phyloP scores from a whole-genome alignment of 164 flowering plant genomes.

The Umbilicus rupestris region DNA sequence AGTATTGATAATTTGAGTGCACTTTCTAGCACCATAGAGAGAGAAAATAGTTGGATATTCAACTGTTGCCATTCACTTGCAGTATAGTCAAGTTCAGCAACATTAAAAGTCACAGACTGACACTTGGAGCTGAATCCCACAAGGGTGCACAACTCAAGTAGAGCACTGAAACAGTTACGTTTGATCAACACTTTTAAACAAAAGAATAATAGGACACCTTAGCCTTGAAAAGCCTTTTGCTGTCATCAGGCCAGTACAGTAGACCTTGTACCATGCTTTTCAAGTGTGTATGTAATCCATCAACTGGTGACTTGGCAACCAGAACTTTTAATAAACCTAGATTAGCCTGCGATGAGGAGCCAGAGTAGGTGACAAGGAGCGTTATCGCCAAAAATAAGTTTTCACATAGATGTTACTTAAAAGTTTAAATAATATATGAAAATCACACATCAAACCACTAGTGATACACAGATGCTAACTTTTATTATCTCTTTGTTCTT shows the following conservation, averaged over 20 bases:
- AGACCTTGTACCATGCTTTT: slow-evolving; percentile 70
- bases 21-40: background rate
- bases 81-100: background rate
- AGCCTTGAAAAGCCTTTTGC: slow-evolving; percentile 79
- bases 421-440: background rate
- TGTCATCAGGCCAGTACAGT: slow-evolving; percentile 71
- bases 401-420: background rate
- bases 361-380: background rate
- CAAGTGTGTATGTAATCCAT: slow-evolving; percentile 60
- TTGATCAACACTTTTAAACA: background rate
- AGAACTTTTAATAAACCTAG: slow-evolving; percentile 83
- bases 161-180: background rate
- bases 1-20: no score
- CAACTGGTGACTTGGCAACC: slow-evolving; percentile 80
- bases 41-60: background rate
- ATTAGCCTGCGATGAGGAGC: slow-evolving; percentile 48
- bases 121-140: no score
- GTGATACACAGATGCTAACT: slow-evolving; percentile 24
- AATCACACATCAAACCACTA: background rate
- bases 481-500: slow-evolving; percentile 80
- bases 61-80: background rate
- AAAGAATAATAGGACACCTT: slow-evolving; percentile 41
- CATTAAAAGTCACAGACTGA: background rate
- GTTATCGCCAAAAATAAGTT: no score
- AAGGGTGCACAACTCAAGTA: background rate